These are phyloP conservation scores for Leccinum insigne DNA, from an alignment of 1,284 basidiomycete species.

Conservation along the genomic window DNA sequence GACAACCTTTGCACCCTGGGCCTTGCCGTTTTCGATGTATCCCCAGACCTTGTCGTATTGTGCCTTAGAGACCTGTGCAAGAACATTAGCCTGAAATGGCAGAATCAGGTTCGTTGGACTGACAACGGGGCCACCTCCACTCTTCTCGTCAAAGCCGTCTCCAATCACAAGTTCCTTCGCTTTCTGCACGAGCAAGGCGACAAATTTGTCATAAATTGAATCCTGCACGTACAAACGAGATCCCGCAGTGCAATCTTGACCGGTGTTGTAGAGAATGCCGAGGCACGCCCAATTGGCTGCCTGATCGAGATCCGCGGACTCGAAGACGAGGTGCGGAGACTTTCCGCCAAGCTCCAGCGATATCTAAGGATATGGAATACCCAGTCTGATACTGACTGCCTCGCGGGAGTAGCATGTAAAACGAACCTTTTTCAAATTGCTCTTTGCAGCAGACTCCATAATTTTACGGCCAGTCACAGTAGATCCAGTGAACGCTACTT, in stretches of 20 bases:
- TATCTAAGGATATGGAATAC: constrained; percentile 48
- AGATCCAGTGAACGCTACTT: constrained; percentile 82
- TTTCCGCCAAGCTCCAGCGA: constrained; percentile 96
- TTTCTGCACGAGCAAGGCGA: constrained; percentile 65
- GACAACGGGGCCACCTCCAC: constrained; percentile 81
- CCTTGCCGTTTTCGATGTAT: constrained; percentile 88
- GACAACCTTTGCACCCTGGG: constrained; percentile 79
- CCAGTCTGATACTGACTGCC: constrained; percentile 12
- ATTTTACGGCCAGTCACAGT: constrained; percentile 91
- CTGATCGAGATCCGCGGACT: constrained; percentile 83
- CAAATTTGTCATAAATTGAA: constrained; percentile 82
- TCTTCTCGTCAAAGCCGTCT: constrained; percentile 77
- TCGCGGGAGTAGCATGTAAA: constrained; percentile 29
- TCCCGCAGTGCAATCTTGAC: constrained; percentile 89
- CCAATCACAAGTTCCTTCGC: constrained; percentile 74
- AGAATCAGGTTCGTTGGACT: constrained; percentile 23
- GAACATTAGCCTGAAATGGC: constrained; percentile 11
- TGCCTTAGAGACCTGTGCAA: constrained; percentile 66
- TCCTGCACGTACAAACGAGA: constrained; percentile 87
- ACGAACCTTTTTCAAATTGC: constrained; percentile 84
- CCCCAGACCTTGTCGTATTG: constrained; percentile 91
- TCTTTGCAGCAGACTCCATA: constrained; percentile 91
- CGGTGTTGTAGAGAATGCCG: constrained; percentile 83
- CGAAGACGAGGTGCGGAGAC: constrained; percentile 87
- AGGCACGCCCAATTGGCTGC: constrained; percentile 84